Conservation (phyloP, 2,329 filamentous ascomycete species). For the Clarireedia homoeocarpa region DNA sequence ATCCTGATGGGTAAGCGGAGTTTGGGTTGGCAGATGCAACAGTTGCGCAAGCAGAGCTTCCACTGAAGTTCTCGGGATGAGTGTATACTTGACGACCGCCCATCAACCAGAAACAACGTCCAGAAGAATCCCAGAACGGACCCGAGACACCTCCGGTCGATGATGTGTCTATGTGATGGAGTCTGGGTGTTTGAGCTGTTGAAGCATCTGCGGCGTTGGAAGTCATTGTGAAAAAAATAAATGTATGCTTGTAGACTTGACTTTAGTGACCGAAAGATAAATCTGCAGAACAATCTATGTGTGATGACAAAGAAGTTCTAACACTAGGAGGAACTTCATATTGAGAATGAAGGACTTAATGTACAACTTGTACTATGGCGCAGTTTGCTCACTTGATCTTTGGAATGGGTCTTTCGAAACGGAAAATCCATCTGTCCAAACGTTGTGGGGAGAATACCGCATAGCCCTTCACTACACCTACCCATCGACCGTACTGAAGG, state of each 20-base stretch:
- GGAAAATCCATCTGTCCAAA: neutral
- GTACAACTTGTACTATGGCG: neutral
- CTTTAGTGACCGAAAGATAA: neutral
- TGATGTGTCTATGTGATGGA: conserved; percentile 4
- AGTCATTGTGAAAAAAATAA: neutral
- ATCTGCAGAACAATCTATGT: neutral
- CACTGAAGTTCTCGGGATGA: conserved; percentile 1
- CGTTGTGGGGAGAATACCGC: neutral
- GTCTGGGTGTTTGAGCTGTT: neutral
- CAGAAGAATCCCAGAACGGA: conserved; percentile 4
- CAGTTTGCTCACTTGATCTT: neutral
- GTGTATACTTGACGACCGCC: conserved; percentile 7
- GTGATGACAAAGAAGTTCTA: neutral
- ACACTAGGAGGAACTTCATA: neutral
- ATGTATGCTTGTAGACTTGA: neutral
- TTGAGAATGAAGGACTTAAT: neutral
- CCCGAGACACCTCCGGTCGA: conserved; percentile 1
- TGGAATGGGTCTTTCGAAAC: neutral
- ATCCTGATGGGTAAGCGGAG: conserved; percentile 4
- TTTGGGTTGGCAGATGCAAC: neutral
- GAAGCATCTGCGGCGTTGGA: neutral
- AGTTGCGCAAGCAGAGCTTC: conserved; percentile 9
- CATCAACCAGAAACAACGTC: conserved; percentile 5
- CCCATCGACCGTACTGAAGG: neutral
- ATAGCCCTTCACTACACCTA: neutral